Conservation (phyloP, 768 basidiomycete species). For the Clitopilus hobsonii region DNA sequence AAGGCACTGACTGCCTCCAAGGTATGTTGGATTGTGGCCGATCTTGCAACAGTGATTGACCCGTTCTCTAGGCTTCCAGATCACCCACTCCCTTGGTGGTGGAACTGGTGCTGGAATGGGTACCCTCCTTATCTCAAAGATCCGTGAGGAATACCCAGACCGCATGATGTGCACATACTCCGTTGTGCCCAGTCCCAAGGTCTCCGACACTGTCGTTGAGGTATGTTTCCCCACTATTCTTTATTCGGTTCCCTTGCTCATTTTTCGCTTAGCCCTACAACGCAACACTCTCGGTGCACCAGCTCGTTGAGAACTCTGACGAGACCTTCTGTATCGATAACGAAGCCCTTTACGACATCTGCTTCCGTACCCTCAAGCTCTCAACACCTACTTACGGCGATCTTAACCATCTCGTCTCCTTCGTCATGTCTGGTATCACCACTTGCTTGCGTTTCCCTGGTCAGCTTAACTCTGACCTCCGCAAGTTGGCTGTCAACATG, state of each 20-base stretch:
- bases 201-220: conserved; percentile 98
- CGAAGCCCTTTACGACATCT: conserved; percentile 98
- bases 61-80: conserved; percentile 78
- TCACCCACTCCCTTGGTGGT: conserved; percentile 97
- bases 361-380: conserved; percentile 96
- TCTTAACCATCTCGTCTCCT: conserved; percentile 95
- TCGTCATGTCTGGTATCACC: conserved; percentile 98
- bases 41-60: conserved; percentile 2
- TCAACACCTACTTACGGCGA: conserved; percentile 95
- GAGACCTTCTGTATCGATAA: conserved; percentile 99
- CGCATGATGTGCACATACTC: conserved; percentile 99
- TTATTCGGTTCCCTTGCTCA: background rate
- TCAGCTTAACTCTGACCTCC: conserved; percentile 97
- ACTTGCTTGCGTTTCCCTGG: conserved; percentile 99
- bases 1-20: conserved; percentile 95
- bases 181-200: conserved; percentile 94
- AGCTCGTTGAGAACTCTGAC: conserved; percentile 98
- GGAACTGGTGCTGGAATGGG: conserved; percentile 99
- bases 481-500: conserved; percentile 99
- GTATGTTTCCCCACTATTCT: conserved; percentile 27
- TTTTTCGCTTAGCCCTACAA: conserved; percentile 76
- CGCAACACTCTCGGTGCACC: conserved; percentile 96
- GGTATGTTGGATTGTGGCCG: conserved; percentile 41
- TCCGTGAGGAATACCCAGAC: conserved; percentile 98
- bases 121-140: conserved; percentile 97